Percentiles rank a stretch among this genome's conserved stretches.
phyloP scores from a whole-genome alignment of 768 basidiomycete genomes.

The Russula vinacea region DNA sequence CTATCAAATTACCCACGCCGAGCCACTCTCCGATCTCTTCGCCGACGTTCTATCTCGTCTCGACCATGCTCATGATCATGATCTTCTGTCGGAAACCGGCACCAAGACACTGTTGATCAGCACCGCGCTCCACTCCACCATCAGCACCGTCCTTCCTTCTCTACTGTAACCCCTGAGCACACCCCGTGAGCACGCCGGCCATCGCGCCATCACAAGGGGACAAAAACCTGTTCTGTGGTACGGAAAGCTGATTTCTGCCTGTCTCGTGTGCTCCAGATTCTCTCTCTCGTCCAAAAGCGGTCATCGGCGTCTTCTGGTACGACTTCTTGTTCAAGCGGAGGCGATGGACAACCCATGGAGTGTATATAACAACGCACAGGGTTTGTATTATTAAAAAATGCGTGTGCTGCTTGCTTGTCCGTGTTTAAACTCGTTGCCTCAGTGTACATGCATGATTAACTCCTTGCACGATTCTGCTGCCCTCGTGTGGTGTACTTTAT shows the following conservation, averaged over 20 bases:
- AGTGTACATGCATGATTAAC: conserved; percentile 27
- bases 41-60: conserved; percentile 9
- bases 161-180: conserved; percentile 10
- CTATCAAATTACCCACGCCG: neutral
- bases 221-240: conserved; percentile 26
- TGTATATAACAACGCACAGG: conserved; percentile 29
- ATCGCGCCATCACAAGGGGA: conserved; percentile 14
- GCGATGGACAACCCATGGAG: conserved; percentile 20
- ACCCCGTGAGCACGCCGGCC: conserved; percentile 10
- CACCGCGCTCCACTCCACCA: conserved; percentile 23
- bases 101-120: neutral
- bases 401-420: neutral
- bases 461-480: conserved; percentile 22
- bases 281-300: conserved; percentile 1
- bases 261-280: conserved; percentile 12
- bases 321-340: conserved; percentile 16
- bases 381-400: conserved; percentile 6
- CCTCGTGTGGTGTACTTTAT: conserved; percentile 15
- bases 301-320: conserved; percentile 9
- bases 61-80: neutral
- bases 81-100: neutral
- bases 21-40: conserved; percentile 14
- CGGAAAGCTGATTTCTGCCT: conserved; percentile 26
- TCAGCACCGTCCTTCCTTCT: conserved; percentile 24
- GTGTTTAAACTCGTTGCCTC: neutral